Base-by-base conservation (phyloP, 1,284 basidiomycete species). In the Malassezia arunalokei region DNA sequence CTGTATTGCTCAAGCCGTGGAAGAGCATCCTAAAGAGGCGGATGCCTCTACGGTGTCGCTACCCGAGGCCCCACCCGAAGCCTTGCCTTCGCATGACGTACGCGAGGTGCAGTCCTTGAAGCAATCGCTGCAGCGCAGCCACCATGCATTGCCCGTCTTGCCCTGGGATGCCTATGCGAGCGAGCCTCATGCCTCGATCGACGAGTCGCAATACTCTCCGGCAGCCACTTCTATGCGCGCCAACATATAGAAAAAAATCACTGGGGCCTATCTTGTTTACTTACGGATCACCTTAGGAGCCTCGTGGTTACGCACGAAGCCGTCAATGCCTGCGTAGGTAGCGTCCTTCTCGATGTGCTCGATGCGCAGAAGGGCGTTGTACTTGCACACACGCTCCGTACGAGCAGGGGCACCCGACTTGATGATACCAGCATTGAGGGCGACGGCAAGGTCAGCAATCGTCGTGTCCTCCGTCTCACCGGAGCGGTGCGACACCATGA, bases 401-500 rank as follows among this genome's bases (percentile, higher is more conserved):
- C 90, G 81, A 62, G 87, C 88, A 30, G 90, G 89, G 42, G 89
- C 90, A 79, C 92, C 92, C 51, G 92, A 92, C 84, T 98, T 96
- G 82, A 95, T 95, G 78, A 94, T 86, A 65, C 91, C 91, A 53
- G 80, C 81, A 63, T 87, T 87, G 66, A 96, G 87, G 54, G 85
- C 94, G 65, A 98, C 90, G 59, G 84, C 83, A 63, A 99, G 84
- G 78, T 98, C 92, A 63, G 94, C 88, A 72, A 98, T 98, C 76
- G 92, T 82, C 56, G 69, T 64, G 57, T 73, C 73, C 69, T 75
- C 70, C 40, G 73, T 75, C 64, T 96, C 91, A 75, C 92, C 92
- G 61, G 85, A 90, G 68, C 94, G 90, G 82, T 98, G 94, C 60
- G 91, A 96, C 75, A 94, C 86, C 92, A 98, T 98, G 77, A 96